A percentile compares a stretch with the other conserved stretches of the same genome.
These are phyloP conservation scores for Tillandsia fasciculata DNA, from an alignment of 176 grass and related monocot species.

Conservation along the genomic window DNA sequence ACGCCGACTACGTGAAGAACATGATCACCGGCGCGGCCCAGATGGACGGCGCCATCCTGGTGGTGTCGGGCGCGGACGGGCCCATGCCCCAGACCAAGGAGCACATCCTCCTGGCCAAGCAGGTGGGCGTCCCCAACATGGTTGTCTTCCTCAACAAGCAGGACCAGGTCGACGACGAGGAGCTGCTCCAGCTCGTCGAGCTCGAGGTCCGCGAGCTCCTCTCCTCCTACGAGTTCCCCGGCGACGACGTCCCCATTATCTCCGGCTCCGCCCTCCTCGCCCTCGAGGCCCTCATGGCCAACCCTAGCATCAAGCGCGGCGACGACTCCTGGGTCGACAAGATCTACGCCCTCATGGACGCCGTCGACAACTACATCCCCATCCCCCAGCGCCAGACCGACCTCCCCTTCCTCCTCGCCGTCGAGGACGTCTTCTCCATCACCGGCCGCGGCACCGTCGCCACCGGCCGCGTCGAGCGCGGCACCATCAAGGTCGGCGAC, in stretches of 20 bases:
- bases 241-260: slow-evolving; percentile 63
- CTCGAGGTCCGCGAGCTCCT: slow-evolving; percentile 92
- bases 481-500: slow-evolving; percentile 68
- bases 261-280: slow-evolving; percentile 71
- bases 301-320: slow-evolving; percentile 53
- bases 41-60: slow-evolving; percentile 97
- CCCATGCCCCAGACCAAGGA: slow-evolving; percentile 99
- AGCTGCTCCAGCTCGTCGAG: slow-evolving; percentile 90
- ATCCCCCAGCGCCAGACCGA: slow-evolving; percentile 77
- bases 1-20: slow-evolving; percentile 97
- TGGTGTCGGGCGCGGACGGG: slow-evolving; percentile 84
- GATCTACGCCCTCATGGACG: slow-evolving; percentile 50
- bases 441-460: slow-evolving; percentile 76
- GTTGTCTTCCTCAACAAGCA: slow-evolving; percentile 99
- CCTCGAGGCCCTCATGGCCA: slow-evolving; percentile 88
- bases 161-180: slow-evolving; percentile 96
- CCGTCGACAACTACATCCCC: slow-evolving; percentile 60
- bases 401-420: slow-evolving; percentile 74
- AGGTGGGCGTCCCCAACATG: slow-evolving; percentile 86
- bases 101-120: slow-evolving; percentile 99
- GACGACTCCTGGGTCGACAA: slow-evolving; percentile 75
- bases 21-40: slow-evolving; percentile 94
- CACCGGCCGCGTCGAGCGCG: slow-evolving; percentile 86
- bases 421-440: slow-evolving; percentile 95
- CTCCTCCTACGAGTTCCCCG: slow-evolving; percentile 63